Conservation (phyloP, 73 alveolate species). For the Blepharisma japonicum region DNA sequence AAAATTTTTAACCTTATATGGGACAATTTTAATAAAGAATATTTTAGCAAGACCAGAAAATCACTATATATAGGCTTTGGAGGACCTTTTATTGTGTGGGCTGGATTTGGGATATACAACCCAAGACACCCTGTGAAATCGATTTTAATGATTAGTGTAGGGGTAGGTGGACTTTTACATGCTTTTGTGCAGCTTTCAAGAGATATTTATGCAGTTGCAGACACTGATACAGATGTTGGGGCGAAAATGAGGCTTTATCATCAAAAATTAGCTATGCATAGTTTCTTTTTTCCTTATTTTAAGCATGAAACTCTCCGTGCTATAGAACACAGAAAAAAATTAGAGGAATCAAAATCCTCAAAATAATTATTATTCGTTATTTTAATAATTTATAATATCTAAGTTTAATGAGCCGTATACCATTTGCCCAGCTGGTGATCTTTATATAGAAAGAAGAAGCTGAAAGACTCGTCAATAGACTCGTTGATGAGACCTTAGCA, state of each 20-base stretch:
- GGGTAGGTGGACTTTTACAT: neutral
- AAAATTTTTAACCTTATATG: neutral
- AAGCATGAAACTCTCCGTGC: neutral
- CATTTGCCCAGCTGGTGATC: no score
- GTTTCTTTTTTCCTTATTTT: conserved; percentile 3
- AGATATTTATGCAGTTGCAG: neutral
- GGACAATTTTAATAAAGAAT: neutral
- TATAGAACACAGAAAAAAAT: neutral
- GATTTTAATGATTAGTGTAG: neutral
- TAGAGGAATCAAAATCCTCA: neutral
- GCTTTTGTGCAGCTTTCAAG: neutral
- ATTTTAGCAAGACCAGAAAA: neutral
- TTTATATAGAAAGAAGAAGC: conserved; percentile 2
- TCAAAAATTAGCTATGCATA: neutral
- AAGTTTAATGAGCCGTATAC: no score
- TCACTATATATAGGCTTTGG: neutral
- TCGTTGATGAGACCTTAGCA: neutral
- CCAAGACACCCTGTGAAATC: neutral
- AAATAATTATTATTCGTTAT: neutral
- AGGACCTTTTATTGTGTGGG: neutral
- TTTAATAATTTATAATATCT: no score
- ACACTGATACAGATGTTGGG: neutral
- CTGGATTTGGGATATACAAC: neutral
- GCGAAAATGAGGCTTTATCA: neutral
- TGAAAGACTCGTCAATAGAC: neutral